Evolutionary conservation across 1,139 yeast species (phyloP).

Genomic region (Pichia sp.): DNA sequence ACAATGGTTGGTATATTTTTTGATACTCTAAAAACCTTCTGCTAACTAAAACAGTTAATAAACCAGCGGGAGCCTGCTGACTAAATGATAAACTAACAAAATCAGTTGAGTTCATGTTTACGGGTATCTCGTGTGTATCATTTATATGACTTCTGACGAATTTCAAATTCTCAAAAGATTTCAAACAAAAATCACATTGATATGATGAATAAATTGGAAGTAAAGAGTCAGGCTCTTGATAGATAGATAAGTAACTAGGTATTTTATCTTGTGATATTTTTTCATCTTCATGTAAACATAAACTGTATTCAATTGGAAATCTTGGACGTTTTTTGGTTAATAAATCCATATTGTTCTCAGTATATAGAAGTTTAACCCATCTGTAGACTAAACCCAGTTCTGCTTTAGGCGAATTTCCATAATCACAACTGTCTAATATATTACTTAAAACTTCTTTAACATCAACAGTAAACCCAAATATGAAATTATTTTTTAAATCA

Average conservation of each 20-base stretch:
- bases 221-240: slow-evolving; percentile 11
- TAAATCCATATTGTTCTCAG: slow-evolving; percentile 2
- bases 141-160: slow-evolving; percentile 6
- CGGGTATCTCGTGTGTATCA: background rate
- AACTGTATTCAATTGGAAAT: slow-evolving; percentile 1
- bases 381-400: slow-evolving; percentile 1
- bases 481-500: background rate
- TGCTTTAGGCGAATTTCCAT: background rate
- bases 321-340: background rate
- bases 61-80: slow-evolving; percentile 2
- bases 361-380: slow-evolving; percentile 5
- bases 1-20: background rate
- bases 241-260: background rate
- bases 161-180: background rate
- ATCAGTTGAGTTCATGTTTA: slow-evolving; percentile 1
- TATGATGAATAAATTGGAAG: slow-evolving; percentile 5
- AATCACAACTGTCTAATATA: slow-evolving; percentile 5
- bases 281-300: background rate
- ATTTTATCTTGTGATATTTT: background rate
- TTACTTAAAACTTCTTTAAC: slow-evolving; percentile 1
- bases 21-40: slow-evolving; percentile 2
- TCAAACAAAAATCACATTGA: slow-evolving; percentile 12
- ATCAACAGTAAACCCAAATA: slow-evolving; percentile 3
- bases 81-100: slow-evolving; percentile 2
- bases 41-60: slow-evolving; percentile 6